These are phyloP conservation scores for Trichosporon sp. DNA, from an alignment of 1,284 basidiomycete genomes.

Conservation along the genomic window DNA sequence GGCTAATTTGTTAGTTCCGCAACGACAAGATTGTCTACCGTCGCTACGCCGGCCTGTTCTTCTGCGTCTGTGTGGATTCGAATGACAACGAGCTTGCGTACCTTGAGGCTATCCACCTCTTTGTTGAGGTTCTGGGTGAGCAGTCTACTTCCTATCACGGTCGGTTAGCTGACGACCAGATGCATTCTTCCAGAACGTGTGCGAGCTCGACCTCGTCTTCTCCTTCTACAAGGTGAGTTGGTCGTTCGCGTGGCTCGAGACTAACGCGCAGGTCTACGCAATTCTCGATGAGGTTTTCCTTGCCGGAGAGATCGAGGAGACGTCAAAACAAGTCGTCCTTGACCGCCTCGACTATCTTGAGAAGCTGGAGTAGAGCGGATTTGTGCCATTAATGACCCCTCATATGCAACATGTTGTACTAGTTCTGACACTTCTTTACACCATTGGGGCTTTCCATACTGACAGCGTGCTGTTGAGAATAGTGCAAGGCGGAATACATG, in stretches of 20 bases:
- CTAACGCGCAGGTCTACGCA: conserved; percentile 74
- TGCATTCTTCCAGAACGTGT: conserved; percentile 97
- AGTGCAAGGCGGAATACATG: conserved; percentile 14
- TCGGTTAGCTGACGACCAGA: conserved; percentile 61
- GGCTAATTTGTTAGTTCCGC: conserved; percentile 88
- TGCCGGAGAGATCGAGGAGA: conserved; percentile 98
- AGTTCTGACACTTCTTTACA: not conserved
- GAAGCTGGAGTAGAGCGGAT: conserved; percentile 63
- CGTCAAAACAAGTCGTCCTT: conserved; percentile 91
- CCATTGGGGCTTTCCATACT: no score
- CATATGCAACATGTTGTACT: conserved; percentile 14
- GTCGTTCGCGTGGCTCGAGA: not conserved
- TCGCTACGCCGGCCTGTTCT: conserved; percentile 95
- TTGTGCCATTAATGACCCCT: conserved; percentile 2
- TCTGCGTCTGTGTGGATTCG: conserved; percentile 94
- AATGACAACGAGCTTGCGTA: conserved; percentile 98
- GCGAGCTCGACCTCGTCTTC: conserved; percentile 94
- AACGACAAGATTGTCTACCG: conserved; percentile 95
- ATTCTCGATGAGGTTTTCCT: conserved; percentile 98
- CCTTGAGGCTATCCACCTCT: conserved; percentile 94
- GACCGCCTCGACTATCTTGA: conserved; percentile 85
- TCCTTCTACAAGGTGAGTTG: conserved; percentile 89
- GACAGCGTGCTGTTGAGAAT: no score
- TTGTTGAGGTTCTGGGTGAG: conserved; percentile 93
- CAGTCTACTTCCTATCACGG: not conserved